Evolutionary conservation across 2,329 filamentous ascomycete genomes (phyloP), one percentile per base, ranked within the genome.

Genomic region (Ascochyta lentis): DNA sequence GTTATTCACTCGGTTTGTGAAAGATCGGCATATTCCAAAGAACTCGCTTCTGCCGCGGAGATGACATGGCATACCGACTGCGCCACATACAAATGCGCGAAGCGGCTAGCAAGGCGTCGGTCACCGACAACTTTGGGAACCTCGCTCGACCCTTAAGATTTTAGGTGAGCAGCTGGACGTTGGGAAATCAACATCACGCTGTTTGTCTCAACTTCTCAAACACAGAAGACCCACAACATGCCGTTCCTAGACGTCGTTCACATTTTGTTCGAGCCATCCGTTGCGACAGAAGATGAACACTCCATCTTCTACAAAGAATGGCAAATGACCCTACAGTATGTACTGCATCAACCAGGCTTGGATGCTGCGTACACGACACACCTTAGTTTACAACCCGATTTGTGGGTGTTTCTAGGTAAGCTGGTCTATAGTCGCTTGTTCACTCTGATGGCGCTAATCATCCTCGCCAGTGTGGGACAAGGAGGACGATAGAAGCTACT

Each of bases 301-400:
- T 19, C 19, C 19, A 23, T 49, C 7, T 49, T 46, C 23, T n/a
- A 45, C 34, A 44, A 45, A 23, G 45, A 49, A 26, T 56, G 54
- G 54, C 35, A 31, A 24, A 42, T 52, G 23, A 51, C 47, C 10
- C 46, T 52, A 4, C 13, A 52, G 31, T 50, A 47, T 24, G 33
- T 52, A 10, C 19, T 52, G 37, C 35, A 27, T 10, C 34, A 51
- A 33, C 16, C 29, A 31, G 42, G 35, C 1, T n/a, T 56, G 9
- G 19, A 43, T 22, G 10, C 12, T 12, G 37, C 19, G 19, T 19
- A 19, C 19, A 19, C 19, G 19, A 19, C 19, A 19, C 19, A 19
- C 19, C 2, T 19, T 19, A 19, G 19, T 19, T 19, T 2, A 19
- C 19, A 19, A 19, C 19, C 3, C 19, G 19, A 19, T 19, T 19